These are phyloP conservation scores for Ailanthus altissimus DNA, from an alignment of 345 rosid species.

Conservation along the genomic window DNA sequence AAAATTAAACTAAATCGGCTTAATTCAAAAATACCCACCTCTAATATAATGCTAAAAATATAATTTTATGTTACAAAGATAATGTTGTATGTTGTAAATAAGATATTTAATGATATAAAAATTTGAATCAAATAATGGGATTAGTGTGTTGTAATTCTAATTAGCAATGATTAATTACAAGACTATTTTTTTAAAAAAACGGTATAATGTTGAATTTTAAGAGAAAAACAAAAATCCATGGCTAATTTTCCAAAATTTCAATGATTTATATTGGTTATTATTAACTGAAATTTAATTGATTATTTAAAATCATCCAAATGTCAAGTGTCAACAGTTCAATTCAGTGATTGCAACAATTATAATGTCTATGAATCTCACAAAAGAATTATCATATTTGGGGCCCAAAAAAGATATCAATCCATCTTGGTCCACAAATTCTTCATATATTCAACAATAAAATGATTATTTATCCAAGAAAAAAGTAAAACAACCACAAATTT, in stretches of 20 bases:
- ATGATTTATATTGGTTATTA: background rate
- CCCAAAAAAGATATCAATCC: background rate
- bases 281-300: background rate
- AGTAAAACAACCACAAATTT: background rate
- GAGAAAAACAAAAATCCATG: background rate
- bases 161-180: background rate
- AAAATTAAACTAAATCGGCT: too few species aligned
- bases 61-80: background rate
- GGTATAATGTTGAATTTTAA: background rate
- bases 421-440: background rate
- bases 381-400: background rate
- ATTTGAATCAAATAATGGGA: background rate
- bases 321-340: background rate
- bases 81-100: background rate
- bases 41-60: too few species aligned
- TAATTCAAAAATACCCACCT: too few species aligned
- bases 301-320: background rate
- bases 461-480: background rate
- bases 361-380: background rate
- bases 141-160: background rate
- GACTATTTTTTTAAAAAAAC: background rate
- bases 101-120: too few species aligned
- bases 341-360: too few species aligned
- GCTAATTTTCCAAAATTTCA: background rate
- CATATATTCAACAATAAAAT: background rate